phyloP scores from a whole-genome alignment of 2,329 filamentous ascomycete genomes.

The Fusarium foetens region DNA sequence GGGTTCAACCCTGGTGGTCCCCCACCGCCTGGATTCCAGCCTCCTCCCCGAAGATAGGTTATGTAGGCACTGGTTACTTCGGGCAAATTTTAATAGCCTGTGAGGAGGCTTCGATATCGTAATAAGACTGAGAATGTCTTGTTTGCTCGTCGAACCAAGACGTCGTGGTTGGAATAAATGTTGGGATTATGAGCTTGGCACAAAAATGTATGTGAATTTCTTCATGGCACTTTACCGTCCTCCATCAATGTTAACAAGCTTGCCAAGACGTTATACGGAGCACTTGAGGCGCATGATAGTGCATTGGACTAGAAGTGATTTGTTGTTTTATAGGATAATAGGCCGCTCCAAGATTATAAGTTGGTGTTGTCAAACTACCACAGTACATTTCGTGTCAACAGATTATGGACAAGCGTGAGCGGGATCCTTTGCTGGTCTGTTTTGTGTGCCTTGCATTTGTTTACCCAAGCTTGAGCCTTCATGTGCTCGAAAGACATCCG shows the following conservation, averaged over 20 bases:
- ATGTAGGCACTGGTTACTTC: conserved; percentile 40
- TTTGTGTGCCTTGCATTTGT: background rate
- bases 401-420: background rate
- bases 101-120: conserved; percentile 42
- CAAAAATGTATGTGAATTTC: conserved; percentile 48
- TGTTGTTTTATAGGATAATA: conserved; percentile 20
- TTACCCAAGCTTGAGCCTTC: background rate
- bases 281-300: conserved; percentile 35
- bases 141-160: conserved; percentile 34
- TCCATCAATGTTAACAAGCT: conserved; percentile 42
- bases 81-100: conserved; percentile 40
- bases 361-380: conserved; percentile 15
- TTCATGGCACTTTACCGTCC: conserved; percentile 35
- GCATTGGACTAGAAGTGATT: conserved; percentile 21
- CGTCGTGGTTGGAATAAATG: conserved; percentile 26
- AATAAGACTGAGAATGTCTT: conserved; percentile 36
- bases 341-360: conserved; percentile 24
- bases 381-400: background rate
- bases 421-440: background rate
- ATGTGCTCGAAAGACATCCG: background rate
- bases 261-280: conserved; percentile 36
- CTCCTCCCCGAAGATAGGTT: conserved; percentile 69
- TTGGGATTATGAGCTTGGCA: conserved; percentile 41
- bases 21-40: conserved; percentile 78
- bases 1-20: conserved; percentile 64